phyloP scores from a whole-genome alignment of 129 eudicot species.

The Cynara cardunculus region DNA sequence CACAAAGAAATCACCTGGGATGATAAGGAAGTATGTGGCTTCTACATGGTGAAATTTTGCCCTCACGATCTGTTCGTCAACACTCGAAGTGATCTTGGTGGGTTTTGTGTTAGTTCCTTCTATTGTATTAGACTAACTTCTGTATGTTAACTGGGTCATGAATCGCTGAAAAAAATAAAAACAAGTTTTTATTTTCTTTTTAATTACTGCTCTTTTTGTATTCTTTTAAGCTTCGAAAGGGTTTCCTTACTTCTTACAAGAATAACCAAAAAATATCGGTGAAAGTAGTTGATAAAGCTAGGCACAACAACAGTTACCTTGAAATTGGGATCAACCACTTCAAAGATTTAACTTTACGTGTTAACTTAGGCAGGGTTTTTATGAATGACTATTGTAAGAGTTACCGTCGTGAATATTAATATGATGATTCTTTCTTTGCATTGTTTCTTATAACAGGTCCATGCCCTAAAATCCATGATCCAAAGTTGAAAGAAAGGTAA shows the following conservation, averaged over 20 bases:
- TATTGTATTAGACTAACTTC: neutral
- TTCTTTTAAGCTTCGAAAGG: neutral
- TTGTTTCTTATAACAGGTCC: slow-evolving; percentile 45
- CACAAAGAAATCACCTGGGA: slow-evolving; percentile 88
- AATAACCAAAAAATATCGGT: neutral
- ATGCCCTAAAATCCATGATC: slow-evolving; percentile 89
- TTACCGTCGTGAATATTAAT: neutral
- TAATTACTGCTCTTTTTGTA: neutral
- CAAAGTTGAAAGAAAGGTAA: slow-evolving; percentile 95
- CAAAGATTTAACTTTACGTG: neutral
- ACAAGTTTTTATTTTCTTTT: neutral
- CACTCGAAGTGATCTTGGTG: slow-evolving; percentile 93
- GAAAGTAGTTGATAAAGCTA: neutral
- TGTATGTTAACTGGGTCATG: neutral
- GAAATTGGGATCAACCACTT: neutral
- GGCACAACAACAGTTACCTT: neutral
- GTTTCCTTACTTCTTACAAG: neutral
- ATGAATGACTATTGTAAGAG: neutral
- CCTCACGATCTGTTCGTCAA: slow-evolving; percentile 96
- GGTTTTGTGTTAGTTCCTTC: neutral
- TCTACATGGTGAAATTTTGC: slow-evolving; percentile 90
- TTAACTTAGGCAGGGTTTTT: neutral
- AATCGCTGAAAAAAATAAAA: neutral
- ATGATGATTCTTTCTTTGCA: slow-evolving; percentile 7
- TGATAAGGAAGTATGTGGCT: slow-evolving; percentile 86